phyloP scores from a whole-genome alignment of 2,329 filamentous ascomycete genomes.

The Aspergillus ustus region DNA sequence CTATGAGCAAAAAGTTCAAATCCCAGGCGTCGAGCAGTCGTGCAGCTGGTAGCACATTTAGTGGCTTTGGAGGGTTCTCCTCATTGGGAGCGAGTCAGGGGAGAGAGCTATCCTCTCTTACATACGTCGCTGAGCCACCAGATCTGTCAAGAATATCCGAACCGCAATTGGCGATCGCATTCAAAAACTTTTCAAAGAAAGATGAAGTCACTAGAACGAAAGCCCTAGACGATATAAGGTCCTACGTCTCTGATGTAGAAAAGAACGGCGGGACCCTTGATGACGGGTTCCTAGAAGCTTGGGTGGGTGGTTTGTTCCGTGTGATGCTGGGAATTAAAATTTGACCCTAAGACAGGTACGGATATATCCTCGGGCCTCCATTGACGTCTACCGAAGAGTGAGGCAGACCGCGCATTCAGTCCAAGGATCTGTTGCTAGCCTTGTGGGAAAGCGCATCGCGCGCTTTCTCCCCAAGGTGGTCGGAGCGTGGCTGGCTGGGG shows the following conservation, averaged over 20 bases:
- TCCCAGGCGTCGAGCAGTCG: slow-evolving; percentile 68
- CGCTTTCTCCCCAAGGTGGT: slow-evolving; percentile 76
- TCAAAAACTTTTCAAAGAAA: slow-evolving; percentile 92
- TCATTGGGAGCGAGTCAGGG: slow-evolving; percentile 43
- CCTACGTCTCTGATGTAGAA: slow-evolving; percentile 64
- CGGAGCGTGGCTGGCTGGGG: slow-evolving; percentile 87
- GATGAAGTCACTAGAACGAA: slow-evolving; percentile 91
- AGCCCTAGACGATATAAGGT: slow-evolving; percentile 81
- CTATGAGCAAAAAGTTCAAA: slow-evolving; percentile 69
- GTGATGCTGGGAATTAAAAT: slow-evolving; percentile 9
- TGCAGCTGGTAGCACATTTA: slow-evolving; percentile 56
- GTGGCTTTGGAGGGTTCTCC: slow-evolving; percentile 50
- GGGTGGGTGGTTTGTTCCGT: slow-evolving; percentile 63
- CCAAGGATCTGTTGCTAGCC: slow-evolving; percentile 65
- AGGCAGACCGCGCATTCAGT: slow-evolving; percentile 82
- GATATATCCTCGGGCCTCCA: slow-evolving; percentile 85
- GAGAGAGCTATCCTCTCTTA: slow-evolving; percentile 66
- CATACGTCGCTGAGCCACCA: slow-evolving; percentile 84
- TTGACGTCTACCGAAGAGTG: slow-evolving; percentile 85
- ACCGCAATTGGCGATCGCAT: slow-evolving; percentile 81
- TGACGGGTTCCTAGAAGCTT: slow-evolving; percentile 82
- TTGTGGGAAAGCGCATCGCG: slow-evolving; percentile 79
- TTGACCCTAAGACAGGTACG: slow-evolving; percentile 63
- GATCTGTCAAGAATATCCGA: slow-evolving; percentile 79
- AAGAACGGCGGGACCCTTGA: slow-evolving; percentile 67